These are phyloP conservation scores for Termitomyces sp. DNA, from an alignment of 768 basidiomycete genomes.

Conservation along the genomic window DNA sequence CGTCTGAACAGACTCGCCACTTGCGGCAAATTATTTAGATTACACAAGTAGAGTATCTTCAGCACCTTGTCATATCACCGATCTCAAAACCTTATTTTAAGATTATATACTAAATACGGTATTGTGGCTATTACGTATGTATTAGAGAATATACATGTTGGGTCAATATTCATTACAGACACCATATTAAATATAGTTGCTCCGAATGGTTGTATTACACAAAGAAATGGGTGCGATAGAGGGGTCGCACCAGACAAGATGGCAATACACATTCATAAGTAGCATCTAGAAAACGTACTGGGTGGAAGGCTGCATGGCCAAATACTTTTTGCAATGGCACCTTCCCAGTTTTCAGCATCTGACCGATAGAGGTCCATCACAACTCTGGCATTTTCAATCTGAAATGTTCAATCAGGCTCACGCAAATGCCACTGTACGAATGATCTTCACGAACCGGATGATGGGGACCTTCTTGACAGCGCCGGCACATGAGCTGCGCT, in stretches of 20 bases:
- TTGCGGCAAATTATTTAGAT: conserved; percentile 13
- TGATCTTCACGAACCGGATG: conserved; percentile 60
- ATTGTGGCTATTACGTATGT: not conserved
- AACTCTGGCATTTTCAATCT: conserved; percentile 77
- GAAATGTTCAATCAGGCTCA: conserved; percentile 9
- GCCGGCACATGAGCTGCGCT: conserved; percentile 75
- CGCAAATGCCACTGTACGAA: conserved; percentile 4
- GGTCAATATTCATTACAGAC: conserved; percentile 6
- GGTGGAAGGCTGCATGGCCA: conserved; percentile 80
- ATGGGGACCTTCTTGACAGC: conserved; percentile 65
- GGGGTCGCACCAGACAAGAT: not conserved
- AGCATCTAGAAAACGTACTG: conserved; percentile 76
- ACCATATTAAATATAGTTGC: not conserved
- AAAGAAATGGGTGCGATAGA: not conserved
- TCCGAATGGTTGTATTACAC: not conserved
- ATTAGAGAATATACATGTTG: not conserved
- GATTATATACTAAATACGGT: not conserved
- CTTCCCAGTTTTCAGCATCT: conserved; percentile 62
- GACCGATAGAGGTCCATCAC: conserved; percentile 52
- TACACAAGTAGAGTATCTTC: not conserved
- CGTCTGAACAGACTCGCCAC: conserved; percentile 36
- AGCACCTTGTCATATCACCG: not conserved
- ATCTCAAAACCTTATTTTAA: not conserved
- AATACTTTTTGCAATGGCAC: conserved; percentile 45
- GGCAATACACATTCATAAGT: conserved; percentile 33